Evolutionary conservation across 257 asterid genomes (phyloP).

Genomic region (Verbena officinalis): DNA sequence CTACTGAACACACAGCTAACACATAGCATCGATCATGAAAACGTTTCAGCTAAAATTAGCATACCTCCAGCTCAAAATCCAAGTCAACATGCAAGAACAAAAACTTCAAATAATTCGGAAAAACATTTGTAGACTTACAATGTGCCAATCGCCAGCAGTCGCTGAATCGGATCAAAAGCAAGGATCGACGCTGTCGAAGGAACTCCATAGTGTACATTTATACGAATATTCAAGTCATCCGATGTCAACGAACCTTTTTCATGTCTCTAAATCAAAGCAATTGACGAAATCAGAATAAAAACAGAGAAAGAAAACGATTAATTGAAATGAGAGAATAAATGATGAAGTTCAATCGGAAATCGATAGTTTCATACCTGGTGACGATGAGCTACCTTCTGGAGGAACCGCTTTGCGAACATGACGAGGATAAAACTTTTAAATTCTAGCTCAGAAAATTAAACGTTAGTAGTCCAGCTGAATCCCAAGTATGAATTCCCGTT

Average conservation of each 20-base stretch:
- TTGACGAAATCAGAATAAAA: not conserved
- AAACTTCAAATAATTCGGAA: not conserved
- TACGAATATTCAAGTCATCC: conserved; percentile 61
- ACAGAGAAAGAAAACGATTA: not conserved
- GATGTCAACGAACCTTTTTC: conserved; percentile 47
- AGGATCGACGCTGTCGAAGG: conserved; percentile 85
- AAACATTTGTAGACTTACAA: conserved; percentile 46
- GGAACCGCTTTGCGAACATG: conserved; percentile 80
- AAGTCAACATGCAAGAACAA: conserved; percentile 13
- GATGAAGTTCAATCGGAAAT: conserved; percentile 19
- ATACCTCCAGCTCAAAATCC: conserved; percentile 3
- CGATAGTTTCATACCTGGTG: conserved; percentile 42
- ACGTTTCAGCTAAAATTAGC: not conserved
- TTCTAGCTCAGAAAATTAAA: conserved; percentile 25
- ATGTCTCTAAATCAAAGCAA: conserved; percentile 46
- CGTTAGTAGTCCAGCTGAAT: conserved; percentile 24
- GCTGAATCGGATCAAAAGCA: conserved; percentile 86
- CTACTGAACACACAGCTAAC: not conserved
- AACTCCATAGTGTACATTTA: conserved; percentile 78
- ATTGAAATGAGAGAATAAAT: conserved; percentile 1
- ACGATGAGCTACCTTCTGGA: conserved; percentile 66
- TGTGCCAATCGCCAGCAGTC: conserved; percentile 81
- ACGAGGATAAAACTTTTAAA: not conserved
- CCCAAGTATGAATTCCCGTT: conserved; percentile 26
- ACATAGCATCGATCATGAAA: not conserved